Conservation (phyloP, 257 asterid genomes). For the Knoxia roxburghii region DNA sequence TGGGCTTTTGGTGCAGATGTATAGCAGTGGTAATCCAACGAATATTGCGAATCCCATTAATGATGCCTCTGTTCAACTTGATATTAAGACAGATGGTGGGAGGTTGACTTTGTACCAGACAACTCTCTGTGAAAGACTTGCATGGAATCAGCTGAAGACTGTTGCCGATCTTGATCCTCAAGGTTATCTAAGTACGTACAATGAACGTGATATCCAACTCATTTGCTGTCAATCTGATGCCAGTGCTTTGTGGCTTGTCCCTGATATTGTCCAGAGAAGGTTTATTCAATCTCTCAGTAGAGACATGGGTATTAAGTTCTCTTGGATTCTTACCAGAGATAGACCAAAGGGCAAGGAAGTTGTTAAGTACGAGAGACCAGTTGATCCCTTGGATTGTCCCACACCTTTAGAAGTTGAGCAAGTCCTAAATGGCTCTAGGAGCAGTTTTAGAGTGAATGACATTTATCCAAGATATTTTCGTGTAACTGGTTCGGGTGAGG, state of each 20-base stretch:
- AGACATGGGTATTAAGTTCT: constrained; percentile 57
- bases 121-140: constrained; percentile 73
- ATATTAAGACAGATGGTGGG: constrained; percentile 74
- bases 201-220: constrained; percentile 74
- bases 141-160: constrained; percentile 49
- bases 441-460: constrained; percentile 61
- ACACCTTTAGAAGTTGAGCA: constrained; percentile 58
- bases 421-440: constrained; percentile 71
- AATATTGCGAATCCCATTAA: constrained; percentile 93
- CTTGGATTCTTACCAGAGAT: constrained; percentile 93
- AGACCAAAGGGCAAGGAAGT: constrained; percentile 94
- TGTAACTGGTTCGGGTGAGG: constrained; percentile 97
- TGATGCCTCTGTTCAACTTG: constrained; percentile 87
- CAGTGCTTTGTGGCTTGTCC: constrained; percentile 81
- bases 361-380: constrained; percentile 69
- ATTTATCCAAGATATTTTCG: constrained; percentile 80
- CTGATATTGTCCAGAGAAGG: constrained; percentile 69
- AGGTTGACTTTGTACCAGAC: constrained; percentile 81
- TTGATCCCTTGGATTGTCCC: constrained; percentile 62
- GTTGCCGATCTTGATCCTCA: constrained; percentile 60
- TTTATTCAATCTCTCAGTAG: constrained; percentile 58
- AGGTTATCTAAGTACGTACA: constrained; percentile 57
- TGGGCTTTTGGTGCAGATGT: constrained; percentile 52
- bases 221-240: constrained; percentile 95
- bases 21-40: constrained; percentile 98